A percentile compares a stretch with the other conserved stretches of the same genome.
These are phyloP conservation scores for Metschnikowia rubicola DNA, from an alignment of 805 yeast genomes.

Conservation along the genomic window DNA sequence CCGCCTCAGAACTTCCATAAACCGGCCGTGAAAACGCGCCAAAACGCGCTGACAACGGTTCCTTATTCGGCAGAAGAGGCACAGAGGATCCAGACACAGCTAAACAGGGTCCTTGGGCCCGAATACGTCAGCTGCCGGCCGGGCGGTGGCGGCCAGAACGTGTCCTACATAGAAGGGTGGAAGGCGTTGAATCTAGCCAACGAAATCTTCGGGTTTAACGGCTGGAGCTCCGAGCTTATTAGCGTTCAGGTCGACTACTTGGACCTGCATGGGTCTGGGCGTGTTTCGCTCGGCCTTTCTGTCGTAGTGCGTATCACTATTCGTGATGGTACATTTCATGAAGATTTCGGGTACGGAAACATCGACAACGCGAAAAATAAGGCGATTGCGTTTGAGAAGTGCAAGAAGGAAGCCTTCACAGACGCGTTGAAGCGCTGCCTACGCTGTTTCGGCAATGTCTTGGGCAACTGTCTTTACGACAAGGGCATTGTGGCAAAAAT, in stretches of 20 bases:
- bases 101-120: slow-evolving; percentile 57
- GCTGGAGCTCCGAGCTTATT: slow-evolving; percentile 75
- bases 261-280: slow-evolving; percentile 53
- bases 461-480: slow-evolving; percentile 84
- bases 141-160: slow-evolving; percentile 67
- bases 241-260: slow-evolving; percentile 65
- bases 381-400: slow-evolving; percentile 73
- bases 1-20: background rate
- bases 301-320: slow-evolving; percentile 69
- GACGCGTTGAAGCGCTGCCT: slow-evolving; percentile 79
- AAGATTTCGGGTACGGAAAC: slow-evolving; percentile 72
- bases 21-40: background rate
- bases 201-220: slow-evolving; percentile 77
- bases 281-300: slow-evolving; percentile 63
- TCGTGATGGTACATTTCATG: slow-evolving; percentile 79
- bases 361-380: slow-evolving; percentile 67
- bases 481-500: slow-evolving; percentile 57
- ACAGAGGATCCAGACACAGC: slow-evolving; percentile 29
- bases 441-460: slow-evolving; percentile 72
- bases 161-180: slow-evolving; percentile 82
- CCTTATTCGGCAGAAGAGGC: slow-evolving; percentile 34
- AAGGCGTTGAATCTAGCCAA: slow-evolving; percentile 76
- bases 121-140: slow-evolving; percentile 74
- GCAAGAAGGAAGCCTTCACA: slow-evolving; percentile 81
- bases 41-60: slow-evolving; percentile 14